Evolutionary conservation across 2,329 filamentous ascomycete genomes (phyloP), one percentile per base, ranked within the genome.

Genomic region (Aureobasidium sp.): DNA sequence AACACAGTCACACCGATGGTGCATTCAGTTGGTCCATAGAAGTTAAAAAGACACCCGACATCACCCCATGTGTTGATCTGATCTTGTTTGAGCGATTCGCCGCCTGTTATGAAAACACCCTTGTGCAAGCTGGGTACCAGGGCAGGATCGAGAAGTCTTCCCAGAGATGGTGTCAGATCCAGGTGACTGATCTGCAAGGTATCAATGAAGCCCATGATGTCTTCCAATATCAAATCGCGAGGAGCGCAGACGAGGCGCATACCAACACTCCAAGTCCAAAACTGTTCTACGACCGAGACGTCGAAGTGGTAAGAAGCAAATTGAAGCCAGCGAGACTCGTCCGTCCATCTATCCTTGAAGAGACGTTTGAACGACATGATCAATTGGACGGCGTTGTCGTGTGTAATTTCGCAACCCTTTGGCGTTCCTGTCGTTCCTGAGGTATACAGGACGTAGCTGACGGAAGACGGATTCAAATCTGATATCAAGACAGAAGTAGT

Each of bases 241-340:
- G 88, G 86, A 6, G 88, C 90, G 2, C 87, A 84, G 2, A 91
- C 85, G 0, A 96, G 79, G 3, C 86, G 84, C 22, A 96, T 90
- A 1, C 90, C 90, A 1, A 93, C 86, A 24, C 85, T 89, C 90
- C 90, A 96, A 55, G 85, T 93, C 89, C 89, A 96, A 66, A 91
- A 96, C 63, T 95, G 90, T 64, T 96, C 90, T 0, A 96, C 76
- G 0, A 96, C 86, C 1, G 88, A 93, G 3, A 96, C 90, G 62
- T 96, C 91, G 57, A 96, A 96, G 67, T 95, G 91, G 54, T 95
- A 88, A 0, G 89, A 90, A 1, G 91, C 91, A 64, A 96, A 96
- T 64, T 96, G 91, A 1, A 96, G 74, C 85, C 89, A 96, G 55
- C 86, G 81, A 0, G 90, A 94, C 0, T 78, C 65, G 0, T 74